Conservation (phyloP, 2,329 filamentous ascomycete species). For the Blumeria hordei region DNA sequence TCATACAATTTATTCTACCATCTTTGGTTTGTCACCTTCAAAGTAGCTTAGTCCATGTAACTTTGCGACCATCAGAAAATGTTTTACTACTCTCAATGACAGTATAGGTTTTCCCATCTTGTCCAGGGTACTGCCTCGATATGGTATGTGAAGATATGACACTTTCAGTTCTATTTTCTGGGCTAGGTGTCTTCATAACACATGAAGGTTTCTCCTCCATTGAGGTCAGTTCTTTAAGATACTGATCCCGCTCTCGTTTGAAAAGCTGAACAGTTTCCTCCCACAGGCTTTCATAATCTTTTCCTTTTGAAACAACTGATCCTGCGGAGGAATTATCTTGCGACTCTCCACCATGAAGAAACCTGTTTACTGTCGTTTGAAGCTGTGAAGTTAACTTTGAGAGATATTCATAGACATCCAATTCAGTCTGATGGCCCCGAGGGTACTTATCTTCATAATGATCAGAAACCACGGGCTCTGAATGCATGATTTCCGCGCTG, state of each 20-base stretch:
- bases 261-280: neutral
- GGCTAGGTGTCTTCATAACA: neutral
- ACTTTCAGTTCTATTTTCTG: constrained; percentile 3
- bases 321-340: neutral
- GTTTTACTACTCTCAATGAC: constrained; percentile 9
- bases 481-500: neutral
- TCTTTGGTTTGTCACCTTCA: too few species aligned
- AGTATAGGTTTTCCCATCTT: constrained; percentile 11
- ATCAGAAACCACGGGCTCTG: neutral
- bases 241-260: too few species aligned
- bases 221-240: neutral
- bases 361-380: neutral
- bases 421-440: neutral
- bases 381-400: neutral
- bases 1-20: constrained; percentile 5
- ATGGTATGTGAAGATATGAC: constrained; percentile 10
- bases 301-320: too few species aligned
- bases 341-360: neutral
- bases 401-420: neutral
- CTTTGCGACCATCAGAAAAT: constrained; percentile 8
- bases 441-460: neutral
- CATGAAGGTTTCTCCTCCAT: neutral
- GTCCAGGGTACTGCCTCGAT: constrained; percentile 6
- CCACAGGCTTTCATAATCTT: neutral
- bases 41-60: too few species aligned